Evolutionary conservation across 805 yeast genomes (phyloP).

Genomic region (Saturnispora dispora): DNA sequence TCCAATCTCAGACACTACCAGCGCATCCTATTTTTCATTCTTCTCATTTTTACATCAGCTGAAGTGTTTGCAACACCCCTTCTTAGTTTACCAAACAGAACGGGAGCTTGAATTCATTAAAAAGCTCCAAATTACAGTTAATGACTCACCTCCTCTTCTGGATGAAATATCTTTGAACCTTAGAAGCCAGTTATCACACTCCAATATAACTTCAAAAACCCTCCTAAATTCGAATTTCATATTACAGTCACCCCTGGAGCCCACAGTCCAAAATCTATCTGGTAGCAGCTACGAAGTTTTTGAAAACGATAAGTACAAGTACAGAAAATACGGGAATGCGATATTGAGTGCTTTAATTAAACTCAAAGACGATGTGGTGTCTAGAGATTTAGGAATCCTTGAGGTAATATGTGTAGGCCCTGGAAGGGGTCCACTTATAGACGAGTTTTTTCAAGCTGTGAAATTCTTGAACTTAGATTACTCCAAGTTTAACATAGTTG

Average conservation of each 20-base stretch:
- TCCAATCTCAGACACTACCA: background rate
- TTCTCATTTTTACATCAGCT: background rate
- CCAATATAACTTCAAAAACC: constrained; percentile 10
- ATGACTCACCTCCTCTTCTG: background rate
- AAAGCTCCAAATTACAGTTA: constrained; percentile 10
- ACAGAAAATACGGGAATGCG: constrained; percentile 58
- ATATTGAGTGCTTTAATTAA: constrained; percentile 43
- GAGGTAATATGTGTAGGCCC: constrained; percentile 68
- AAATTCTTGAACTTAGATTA: constrained; percentile 22
- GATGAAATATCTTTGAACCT: background rate
- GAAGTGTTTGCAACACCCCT: background rate
- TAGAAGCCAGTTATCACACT: constrained; percentile 7
- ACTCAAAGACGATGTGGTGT: constrained; percentile 15
- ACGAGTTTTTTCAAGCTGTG: constrained; percentile 38
- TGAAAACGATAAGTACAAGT: constrained; percentile 63
- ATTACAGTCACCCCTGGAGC: constrained; percentile 56
- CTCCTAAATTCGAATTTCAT: constrained; percentile 13
- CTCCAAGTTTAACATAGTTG: constrained; percentile 32
- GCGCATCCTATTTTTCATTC: background rate
- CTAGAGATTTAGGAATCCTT: constrained; percentile 11
- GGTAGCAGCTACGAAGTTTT: constrained; percentile 57
- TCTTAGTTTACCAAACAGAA: background rate
- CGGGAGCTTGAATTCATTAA: background rate
- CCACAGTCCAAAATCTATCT: constrained; percentile 49
- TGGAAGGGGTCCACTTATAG: constrained; percentile 78